Base-by-base conservation (phyloP, 345 rosid species). In the Triadica sebifera region DNA sequence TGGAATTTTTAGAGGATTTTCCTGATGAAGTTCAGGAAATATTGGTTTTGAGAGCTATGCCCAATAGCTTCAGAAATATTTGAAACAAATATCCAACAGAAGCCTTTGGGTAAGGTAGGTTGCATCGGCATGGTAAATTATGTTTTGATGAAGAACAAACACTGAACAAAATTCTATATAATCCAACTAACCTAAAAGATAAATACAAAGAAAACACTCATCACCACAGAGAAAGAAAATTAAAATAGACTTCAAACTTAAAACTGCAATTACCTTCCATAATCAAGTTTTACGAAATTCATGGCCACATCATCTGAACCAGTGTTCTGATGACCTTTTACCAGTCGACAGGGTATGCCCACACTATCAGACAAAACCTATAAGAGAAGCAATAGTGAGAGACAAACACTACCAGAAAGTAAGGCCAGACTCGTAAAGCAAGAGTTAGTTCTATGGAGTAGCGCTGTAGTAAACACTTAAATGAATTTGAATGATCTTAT, bases 251-350 rank as follows among this genome's bases (percentile, higher is more conserved):
- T 66, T 55, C 34, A 57, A 74, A 45, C 45, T 58, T 50, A 72
- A 64, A 65, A 65, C 22, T 78, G 70, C 45, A 71, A 38, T 81
- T 82, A 94, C 97, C 98, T 91, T 87, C 97, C 96, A 80, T 90
- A 96, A 60, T 86, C 93, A 77, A 90, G 71, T 86, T 87, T 91
- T 62, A 94, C 91, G 86, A 93, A 88, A 86, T 91, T 91, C 89
- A 94, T 89, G 51, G 97, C 97, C 66, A 88, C 92, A 72, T 94
- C 98, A 61, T 85, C 91, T 17, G 93, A 90, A 83, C 98, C 96
- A 15, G 97, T 92, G 78, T 89, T 91, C 73, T 88, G 92, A 51
- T 83, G 90, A 75, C 97, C 98, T 82, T 91, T 94, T 80, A 94
- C 98, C 78, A 94, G 85, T 63, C 93, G 93, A 77, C 98, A 91